Evolutionary conservation across 1,284 basidiomycete genomes (phyloP).

Genomic region (Vanrija pseudolonga): DNA sequence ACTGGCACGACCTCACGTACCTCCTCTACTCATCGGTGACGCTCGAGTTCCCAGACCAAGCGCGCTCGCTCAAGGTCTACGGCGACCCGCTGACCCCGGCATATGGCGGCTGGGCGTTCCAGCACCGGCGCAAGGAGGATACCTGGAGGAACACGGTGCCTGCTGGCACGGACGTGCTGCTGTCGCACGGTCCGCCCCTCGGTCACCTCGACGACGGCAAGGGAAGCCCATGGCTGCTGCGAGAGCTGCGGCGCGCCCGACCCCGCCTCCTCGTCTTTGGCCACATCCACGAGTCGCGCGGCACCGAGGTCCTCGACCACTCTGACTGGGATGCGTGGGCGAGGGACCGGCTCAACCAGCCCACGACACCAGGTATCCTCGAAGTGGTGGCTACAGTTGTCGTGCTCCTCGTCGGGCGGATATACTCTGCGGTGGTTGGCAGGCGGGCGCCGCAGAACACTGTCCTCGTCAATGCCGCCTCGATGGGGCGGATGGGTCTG

Average conservation of each 20-base stretch:
- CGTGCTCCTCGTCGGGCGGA: too few species aligned
- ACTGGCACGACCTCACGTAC: conserved; percentile 1
- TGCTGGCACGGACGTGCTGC: background rate
- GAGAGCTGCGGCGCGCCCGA: background rate
- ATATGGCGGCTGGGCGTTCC: background rate
- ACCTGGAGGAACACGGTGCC: background rate
- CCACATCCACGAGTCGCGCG: background rate
- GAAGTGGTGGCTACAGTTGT: too few species aligned
- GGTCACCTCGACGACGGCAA: background rate
- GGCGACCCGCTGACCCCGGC: background rate
- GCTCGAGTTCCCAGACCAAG: background rate
- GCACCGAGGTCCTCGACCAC: background rate
- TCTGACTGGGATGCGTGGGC: too few species aligned
- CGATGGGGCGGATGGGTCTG: too few species aligned
- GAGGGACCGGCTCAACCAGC: too few species aligned
- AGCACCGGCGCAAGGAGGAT: background rate
- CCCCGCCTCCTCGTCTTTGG: background rate
- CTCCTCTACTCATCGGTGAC: background rate
- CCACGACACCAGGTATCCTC: too few species aligned
- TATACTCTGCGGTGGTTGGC: too few species aligned
- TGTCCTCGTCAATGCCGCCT: too few species aligned
- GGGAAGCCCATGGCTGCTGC: background rate
- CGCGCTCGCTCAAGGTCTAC: background rate
- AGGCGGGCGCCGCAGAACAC: too few species aligned
- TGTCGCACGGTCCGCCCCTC: background rate